Evolutionary conservation across 2,329 filamentous ascomycete species (phyloP), one percentile per base, ranked within the genome.

Genomic region (Colletotrichum trifolii): DNA sequence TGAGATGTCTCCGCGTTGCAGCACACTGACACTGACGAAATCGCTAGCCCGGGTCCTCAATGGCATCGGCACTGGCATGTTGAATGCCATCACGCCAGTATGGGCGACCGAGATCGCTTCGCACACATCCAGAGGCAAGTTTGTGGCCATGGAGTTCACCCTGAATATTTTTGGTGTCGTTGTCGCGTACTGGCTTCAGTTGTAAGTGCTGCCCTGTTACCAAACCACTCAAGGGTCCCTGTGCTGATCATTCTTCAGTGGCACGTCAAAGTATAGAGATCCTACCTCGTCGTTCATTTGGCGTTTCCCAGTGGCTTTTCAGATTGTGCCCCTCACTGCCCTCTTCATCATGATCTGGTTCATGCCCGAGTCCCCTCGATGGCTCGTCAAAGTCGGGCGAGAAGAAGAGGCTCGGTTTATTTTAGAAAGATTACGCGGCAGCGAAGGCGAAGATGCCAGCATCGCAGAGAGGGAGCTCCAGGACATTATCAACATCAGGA

Each of bases 141-240:
- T 91, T 67, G 87, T 92, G 61, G 87, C 89, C 9, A 88, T 91
- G 58, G 90, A 92, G 70, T 92, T 93, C 67, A 92, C 89, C 0
- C 75, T 92, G 8, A 93, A 92, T 12, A 64, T 64, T 8, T 64
- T 64, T 10, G 60, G 60, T 10, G 54, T 71, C 77, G 84, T 74
- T 0, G 75, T 79, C 3, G 77, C 77, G 3, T 91, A 91, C 68
- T 90, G 87, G 87, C 74, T 83, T 7, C 81, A 83, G 69, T 88
- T 85, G 73, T 75, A 50, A 70, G 72, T 66, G 25, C 6, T 43
- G 6, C 4, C 3, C 40, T n/a, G 13, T 13, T 8, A n/a, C 13
- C 11, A 15, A 43, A 3, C 8, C 42, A 43, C 10, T 43, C 11
- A 25, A 25, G 25, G 4, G 25, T 2, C 10, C 35, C 3, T 10